These are phyloP conservation scores for Penicillium steckii DNA, from an alignment of 495 filamentous ascomycete genomes.

Conservation along the genomic window DNA sequence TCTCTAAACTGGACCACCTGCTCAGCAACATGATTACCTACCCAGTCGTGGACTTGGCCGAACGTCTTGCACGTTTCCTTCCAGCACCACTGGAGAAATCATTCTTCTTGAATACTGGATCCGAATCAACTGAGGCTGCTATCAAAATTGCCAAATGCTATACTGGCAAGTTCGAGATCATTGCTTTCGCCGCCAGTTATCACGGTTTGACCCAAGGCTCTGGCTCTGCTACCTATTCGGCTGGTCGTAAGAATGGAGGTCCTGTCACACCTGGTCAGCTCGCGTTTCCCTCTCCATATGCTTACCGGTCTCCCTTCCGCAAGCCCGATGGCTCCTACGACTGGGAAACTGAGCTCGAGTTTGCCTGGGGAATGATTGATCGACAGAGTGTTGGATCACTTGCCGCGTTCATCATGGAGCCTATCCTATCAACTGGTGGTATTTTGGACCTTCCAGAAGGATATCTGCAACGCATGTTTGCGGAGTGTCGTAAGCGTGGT, in stretches of 20 bases:
- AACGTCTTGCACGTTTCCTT: slow-evolving; percentile 42
- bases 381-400: slow-evolving; percentile 52
- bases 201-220: slow-evolving; percentile 52
- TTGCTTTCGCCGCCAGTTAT: slow-evolving; percentile 51
- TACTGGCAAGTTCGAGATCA: slow-evolving; percentile 57
- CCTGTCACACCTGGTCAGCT: slow-evolving; percentile 37
- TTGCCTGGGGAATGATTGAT: slow-evolving; percentile 52
- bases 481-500: slow-evolving; percentile 42
- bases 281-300: slow-evolving; percentile 52
- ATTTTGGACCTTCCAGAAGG: slow-evolving; percentile 44
- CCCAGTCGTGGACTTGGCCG: slow-evolving; percentile 48
- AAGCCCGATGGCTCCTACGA: slow-evolving; percentile 52
- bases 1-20: slow-evolving; percentile 50
- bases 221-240: slow-evolving; percentile 44
- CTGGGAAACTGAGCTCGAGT: slow-evolving; percentile 56
- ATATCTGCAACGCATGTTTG: slow-evolving; percentile 40
- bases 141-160: slow-evolving; percentile 56
- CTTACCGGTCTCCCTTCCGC: slow-evolving; percentile 52
- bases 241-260: slow-evolving; percentile 41
- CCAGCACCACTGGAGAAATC: slow-evolving; percentile 50
- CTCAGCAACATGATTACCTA: slow-evolving; percentile 53
- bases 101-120: slow-evolving; percentile 54
- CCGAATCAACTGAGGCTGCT: slow-evolving; percentile 54
- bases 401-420: slow-evolving; percentile 54
- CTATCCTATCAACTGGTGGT: slow-evolving; percentile 51